Evolutionary conservation across 108 stramenopile species (phyloP), one percentile per base, ranked within the genome.

Genomic region (Epithemia pelagica): DNA sequence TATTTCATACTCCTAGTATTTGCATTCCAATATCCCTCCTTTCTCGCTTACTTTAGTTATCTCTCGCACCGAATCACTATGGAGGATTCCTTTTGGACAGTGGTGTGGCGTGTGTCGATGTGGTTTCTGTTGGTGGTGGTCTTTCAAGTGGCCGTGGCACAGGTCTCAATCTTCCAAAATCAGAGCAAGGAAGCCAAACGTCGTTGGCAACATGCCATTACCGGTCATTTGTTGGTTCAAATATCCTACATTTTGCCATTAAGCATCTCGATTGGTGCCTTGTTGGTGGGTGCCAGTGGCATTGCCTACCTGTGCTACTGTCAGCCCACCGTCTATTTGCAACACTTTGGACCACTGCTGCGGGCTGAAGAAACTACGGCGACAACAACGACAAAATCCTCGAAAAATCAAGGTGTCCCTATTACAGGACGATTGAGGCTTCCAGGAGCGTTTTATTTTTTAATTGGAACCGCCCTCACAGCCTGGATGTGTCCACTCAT

Each of bases 371-470:
- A 85, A 78, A 15, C 56, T 8, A 28, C 54, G 3, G 62, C 27
- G 0, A n/a, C n/a, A n/a, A n/a, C n/a, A n/a, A n/a, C n/a, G n/a
- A n/a, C n/a, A n/a, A n/a, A n/a, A n/a, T n/a, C n/a, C n/a, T n/a
- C n/a, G n/a, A 46, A 15, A 15, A 5, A 46, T 10, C 37, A 46
- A 46, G 61, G 56, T 7, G 18, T 58, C 18, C n/a, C n/a, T n/a
- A n/a, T n/a, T n/a, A n/a, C n/a, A n/a, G n/a, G n/a, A n/a, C 15
- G 5, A 46, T 15, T 5, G 15, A 5, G 37, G 15, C 32, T 81
- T 2, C 80, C 84, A 46, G 84, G 84, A n/a, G 84, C 84, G 0
- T 82, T 85, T 68, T 85, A 71, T 32, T 85, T 85, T 61, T 31
- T 85, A 32, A 32, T 81, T 0, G 84, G 84, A 26, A 78, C 80